Percentiles rank a stretch among this genome's conserved stretches.
These are phyloP conservation scores for Parascedosporium putredinis DNA, from an alignment of 2,329 filamentous ascomycete genomes.

Conservation along the genomic window DNA sequence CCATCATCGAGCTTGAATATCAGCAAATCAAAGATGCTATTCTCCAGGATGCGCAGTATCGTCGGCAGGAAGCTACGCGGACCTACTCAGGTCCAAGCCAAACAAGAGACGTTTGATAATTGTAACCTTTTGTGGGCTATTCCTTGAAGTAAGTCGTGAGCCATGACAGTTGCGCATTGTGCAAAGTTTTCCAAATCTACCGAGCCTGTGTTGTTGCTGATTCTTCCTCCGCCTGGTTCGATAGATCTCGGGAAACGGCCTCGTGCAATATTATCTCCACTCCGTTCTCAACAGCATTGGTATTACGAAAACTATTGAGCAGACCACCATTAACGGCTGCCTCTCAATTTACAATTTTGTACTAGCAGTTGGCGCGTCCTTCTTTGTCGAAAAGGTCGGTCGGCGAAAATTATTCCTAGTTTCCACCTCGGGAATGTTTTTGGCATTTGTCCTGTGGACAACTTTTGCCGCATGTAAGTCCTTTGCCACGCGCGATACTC, in stretches of 20 bases:
- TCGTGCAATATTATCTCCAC: constrained; percentile 24
- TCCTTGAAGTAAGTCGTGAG: no score
- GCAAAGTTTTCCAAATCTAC: no score
- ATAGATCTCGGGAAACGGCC: constrained; percentile 30
- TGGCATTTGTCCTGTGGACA: constrained; percentile 24
- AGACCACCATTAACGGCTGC: constrained; percentile 27
- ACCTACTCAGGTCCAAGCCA: neutral
- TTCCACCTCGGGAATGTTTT: constrained; percentile 23
- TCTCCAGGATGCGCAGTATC: neutral
- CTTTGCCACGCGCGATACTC: no score
- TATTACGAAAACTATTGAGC: constrained; percentile 23
- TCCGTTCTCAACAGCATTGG: constrained; percentile 25
- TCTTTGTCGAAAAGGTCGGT: constrained; percentile 34
- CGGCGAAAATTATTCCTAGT: constrained; percentile 40
- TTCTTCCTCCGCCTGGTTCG: neutral
- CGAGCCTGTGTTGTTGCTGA: neutral
- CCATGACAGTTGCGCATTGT: no score
- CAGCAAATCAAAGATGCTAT: constrained; percentile 29
- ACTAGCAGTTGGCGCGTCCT: constrained; percentile 28
- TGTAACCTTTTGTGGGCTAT: neutral
- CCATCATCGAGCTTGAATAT: constrained; percentile 38
- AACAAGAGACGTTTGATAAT: neutral
- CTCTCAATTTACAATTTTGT: constrained; percentile 28
- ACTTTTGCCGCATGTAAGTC: constrained; percentile 21
- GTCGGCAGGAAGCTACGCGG: constrained; percentile 25